Evolutionary conservation across 2,329 filamentous ascomycete genomes (phyloP).

Genomic region (Cyphellophora attinorum): DNA sequence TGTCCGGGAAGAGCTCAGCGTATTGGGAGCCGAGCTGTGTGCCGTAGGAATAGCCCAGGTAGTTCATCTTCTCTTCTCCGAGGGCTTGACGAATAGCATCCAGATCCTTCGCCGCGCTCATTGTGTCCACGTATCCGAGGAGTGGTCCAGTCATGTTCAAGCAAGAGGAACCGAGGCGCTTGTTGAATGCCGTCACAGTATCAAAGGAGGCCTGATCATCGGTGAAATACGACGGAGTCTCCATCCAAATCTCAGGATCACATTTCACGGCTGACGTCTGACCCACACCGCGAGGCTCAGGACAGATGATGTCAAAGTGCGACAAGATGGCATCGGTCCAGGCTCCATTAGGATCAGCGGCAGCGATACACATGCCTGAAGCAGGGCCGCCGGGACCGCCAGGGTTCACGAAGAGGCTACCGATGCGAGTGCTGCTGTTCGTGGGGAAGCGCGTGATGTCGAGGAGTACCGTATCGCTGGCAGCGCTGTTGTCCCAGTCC

Average conservation of each 20-base stretch:
- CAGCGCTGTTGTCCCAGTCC: conserved; percentile 21
- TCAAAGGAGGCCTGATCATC: too few relatives aligned
- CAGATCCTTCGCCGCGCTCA: conserved; percentile 25
- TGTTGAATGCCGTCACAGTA: conserved; percentile 29
- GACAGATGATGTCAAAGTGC: too few relatives aligned
- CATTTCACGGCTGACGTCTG: too few relatives aligned
- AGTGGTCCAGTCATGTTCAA: conserved; percentile 28
- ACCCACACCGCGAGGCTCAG: too few relatives aligned
- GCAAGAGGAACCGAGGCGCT: conserved; percentile 31
- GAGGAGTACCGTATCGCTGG: conserved; percentile 22
- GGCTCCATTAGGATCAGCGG: conserved; percentile 9
- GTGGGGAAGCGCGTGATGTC: conserved; percentile 19
- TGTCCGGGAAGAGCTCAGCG: conserved; percentile 34
- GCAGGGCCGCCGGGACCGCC: conserved; percentile 26
- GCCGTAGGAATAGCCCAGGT: conserved; percentile 36
- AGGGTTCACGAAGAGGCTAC: conserved; percentile 25
- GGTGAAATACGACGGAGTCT: too few relatives aligned
- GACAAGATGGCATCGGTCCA: too few relatives aligned
- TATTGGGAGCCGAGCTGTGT: conserved; percentile 35
- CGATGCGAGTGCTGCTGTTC: conserved; percentile 15
- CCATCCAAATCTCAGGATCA: too few relatives aligned
- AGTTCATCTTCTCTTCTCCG: conserved; percentile 28
- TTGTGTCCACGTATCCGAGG: conserved; percentile 34
- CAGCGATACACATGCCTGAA: background rate
- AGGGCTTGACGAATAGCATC: conserved; percentile 27